A percentile compares a stretch with the other conserved stretches of the same genome.
phyloP scores from a whole-genome alignment of 225 moss, liverwort and hornwort genomes.

The Takakia lepidozioides region DNA sequence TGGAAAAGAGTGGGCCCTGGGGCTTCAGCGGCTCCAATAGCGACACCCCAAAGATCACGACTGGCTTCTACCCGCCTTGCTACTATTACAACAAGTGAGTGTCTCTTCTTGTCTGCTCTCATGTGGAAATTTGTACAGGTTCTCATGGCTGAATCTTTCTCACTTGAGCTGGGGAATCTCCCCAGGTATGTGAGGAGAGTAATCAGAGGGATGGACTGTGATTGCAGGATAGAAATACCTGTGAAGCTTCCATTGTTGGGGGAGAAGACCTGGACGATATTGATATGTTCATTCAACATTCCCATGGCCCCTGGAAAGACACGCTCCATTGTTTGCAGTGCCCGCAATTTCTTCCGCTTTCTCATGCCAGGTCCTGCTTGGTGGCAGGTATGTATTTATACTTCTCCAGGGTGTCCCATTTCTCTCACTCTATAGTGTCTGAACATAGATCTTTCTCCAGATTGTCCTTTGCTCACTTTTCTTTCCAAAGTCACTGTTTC shows the following conservation, averaged over 20 bases:
- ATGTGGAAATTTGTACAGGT: background rate
- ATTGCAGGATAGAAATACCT: constrained; percentile 65
- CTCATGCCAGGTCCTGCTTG: constrained; percentile 69
- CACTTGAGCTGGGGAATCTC: too few species aligned
- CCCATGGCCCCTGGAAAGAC: constrained; percentile 98
- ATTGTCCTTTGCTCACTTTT: too few species aligned
- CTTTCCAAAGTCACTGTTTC: too few species aligned
- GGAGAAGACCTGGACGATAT: constrained; percentile 66
- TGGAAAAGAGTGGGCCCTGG: constrained; percentile 82
- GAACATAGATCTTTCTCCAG: too few species aligned
- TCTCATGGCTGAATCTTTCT: background rate
- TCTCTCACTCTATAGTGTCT: too few species aligned
- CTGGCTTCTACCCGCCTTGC: constrained; percentile 83
- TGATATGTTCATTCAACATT: constrained; percentile 94
- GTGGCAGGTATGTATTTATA: constrained; percentile 64
- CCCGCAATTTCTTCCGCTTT: constrained; percentile 84
- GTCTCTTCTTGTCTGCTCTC: background rate
- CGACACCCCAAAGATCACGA: constrained; percentile 72
- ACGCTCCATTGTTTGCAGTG: constrained; percentile 90
- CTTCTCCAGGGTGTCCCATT: too few species aligned
- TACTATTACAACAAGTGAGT: constrained; percentile 78
- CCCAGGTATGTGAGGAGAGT: background rate
- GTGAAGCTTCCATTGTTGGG: constrained; percentile 76
- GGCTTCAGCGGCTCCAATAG: constrained; percentile 81
- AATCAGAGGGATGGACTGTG: constrained; percentile 2